phyloP scores from a whole-genome alignment of 305 asterid genomes.

The Fraxinus floribunda region DNA sequence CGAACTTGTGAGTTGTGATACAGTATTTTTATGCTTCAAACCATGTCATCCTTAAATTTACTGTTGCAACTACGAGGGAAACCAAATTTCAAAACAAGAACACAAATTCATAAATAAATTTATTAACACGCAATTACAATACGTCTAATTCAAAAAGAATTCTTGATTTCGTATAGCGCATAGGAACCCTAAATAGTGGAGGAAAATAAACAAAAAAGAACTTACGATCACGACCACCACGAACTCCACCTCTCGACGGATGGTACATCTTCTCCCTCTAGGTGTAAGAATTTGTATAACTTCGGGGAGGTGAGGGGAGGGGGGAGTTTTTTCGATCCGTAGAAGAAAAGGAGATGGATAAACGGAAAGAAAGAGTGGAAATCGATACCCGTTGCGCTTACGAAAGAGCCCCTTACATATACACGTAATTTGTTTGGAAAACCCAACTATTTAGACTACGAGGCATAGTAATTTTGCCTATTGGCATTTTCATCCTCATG shows the following conservation, averaged over 20 bases:
- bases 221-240: conserved; percentile 99
- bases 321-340: not conserved
- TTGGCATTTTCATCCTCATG: not conserved
- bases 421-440: not conserved
- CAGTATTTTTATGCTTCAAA: not conserved
- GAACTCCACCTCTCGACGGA: conserved; percentile 97
- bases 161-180: not conserved
- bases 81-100: not conserved
- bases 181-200: not conserved
- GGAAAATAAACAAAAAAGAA: not conserved
- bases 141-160: not conserved
- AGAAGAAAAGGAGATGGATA: not conserved
- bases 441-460: not conserved
- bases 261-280: conserved; percentile 59
- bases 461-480: not conserved
- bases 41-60: not conserved
- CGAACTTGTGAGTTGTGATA: not conserved
- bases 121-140: not conserved
- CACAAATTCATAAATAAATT: not conserved
- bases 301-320: not conserved
- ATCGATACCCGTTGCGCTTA: not conserved
- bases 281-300: not conserved
- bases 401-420: not conserved
- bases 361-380: not conserved
- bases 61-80: not conserved